These are phyloP conservation scores for Mucor mucedo DNA, from an alignment of 371 early-diverging fungal species.

Conservation along the genomic window DNA sequence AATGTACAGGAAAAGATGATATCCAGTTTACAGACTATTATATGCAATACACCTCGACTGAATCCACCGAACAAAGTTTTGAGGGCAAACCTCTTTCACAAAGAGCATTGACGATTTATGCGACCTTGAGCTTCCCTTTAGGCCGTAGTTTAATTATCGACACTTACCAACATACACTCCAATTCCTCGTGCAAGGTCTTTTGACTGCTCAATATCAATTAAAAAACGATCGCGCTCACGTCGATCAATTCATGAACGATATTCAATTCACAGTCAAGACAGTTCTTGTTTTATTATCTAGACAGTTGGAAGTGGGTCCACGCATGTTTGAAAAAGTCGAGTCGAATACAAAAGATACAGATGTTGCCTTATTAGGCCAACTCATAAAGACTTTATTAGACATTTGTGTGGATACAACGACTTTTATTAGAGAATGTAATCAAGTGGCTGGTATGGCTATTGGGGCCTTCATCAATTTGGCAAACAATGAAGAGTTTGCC, in stretches of 20 bases:
- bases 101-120: constrained; percentile 46
- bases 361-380: constrained; percentile 19
- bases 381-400: constrained; percentile 34
- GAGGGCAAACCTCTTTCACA: constrained; percentile 35
- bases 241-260: constrained; percentile 44
- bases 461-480: constrained; percentile 45
- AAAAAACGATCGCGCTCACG: background rate
- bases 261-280: constrained; percentile 48
- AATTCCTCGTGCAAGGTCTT: constrained; percentile 26
- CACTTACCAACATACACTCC: constrained; percentile 23
- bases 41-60: constrained; percentile 17
- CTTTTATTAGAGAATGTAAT: constrained; percentile 51
- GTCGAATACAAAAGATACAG: constrained; percentile 7
- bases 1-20: constrained; percentile 6
- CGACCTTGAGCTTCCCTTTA: constrained; percentile 45
- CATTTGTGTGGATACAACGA: constrained; percentile 35
- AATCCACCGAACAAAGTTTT: constrained; percentile 10
- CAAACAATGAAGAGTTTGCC: constrained; percentile 28
- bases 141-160: constrained; percentile 34
- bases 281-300: constrained; percentile 44
- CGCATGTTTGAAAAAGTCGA: constrained; percentile 22
- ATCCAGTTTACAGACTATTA: constrained; percentile 26
- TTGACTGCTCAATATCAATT: constrained; percentile 18
- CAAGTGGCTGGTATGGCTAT: constrained; percentile 57
- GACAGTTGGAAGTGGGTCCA: constrained; percentile 23